Conservation (phyloP, 495 filamentous ascomycete genomes). For the Penicillium odoratum region DNA sequence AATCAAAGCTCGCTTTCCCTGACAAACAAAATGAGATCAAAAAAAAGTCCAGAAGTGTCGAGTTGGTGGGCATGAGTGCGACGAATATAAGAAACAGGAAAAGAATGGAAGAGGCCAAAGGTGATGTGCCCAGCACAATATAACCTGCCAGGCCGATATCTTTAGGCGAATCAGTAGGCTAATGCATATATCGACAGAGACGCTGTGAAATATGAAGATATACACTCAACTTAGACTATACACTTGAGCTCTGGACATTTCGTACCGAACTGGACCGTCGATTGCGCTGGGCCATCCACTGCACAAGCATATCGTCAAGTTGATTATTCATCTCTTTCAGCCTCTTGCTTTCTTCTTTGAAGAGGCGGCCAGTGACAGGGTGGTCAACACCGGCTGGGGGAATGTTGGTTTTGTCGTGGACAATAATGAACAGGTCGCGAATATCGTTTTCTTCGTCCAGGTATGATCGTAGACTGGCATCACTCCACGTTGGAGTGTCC, state of each 20-base stretch:
- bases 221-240: constrained; percentile 16
- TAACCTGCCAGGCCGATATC: constrained; percentile 5
- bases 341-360: constrained; percentile 78
- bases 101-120: constrained; percentile 17
- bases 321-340: constrained; percentile 80
- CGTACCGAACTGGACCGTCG: constrained; percentile 20
- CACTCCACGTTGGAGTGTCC: constrained; percentile 69
- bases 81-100: constrained; percentile 6
- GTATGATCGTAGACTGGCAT: constrained; percentile 79
- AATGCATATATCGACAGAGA: constrained; percentile 21
- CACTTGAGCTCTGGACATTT: constrained; percentile 17
- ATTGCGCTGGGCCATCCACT: constrained; percentile 69
- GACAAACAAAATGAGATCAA: constrained; percentile 9
- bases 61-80: constrained; percentile 10
- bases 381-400: constrained; percentile 76
- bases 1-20: constrained; percentile 9
- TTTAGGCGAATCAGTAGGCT: constrained; percentile 6
- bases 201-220: constrained; percentile 6
- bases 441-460: constrained; percentile 92
- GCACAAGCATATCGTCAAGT: constrained; percentile 81
- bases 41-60: constrained; percentile 10
- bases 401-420: constrained; percentile 84
- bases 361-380: constrained; percentile 76
- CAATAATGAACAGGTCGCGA: constrained; percentile 83
- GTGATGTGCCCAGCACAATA: constrained; percentile 30